phyloP scores from a whole-genome alignment of 306 rosid genomes.

The Pueraria montana region DNA sequence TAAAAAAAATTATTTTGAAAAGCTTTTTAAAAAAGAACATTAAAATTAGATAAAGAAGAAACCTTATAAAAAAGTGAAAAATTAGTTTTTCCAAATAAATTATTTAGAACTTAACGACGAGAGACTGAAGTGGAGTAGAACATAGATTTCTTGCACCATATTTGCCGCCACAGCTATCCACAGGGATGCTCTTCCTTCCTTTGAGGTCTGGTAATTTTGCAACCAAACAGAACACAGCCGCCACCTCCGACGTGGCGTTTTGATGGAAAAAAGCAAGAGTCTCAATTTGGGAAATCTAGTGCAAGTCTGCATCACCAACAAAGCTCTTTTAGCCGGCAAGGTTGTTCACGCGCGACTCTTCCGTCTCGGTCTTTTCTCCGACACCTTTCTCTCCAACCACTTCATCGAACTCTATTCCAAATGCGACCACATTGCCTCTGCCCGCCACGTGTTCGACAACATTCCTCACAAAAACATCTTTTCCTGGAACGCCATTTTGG shows the following conservation, averaged over 20 bases:
- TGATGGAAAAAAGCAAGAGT: slow-evolving; percentile 47
- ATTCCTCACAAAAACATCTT: slow-evolving; percentile 67
- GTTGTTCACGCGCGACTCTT: slow-evolving; percentile 62
- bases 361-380: slow-evolving; percentile 51
- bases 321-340: slow-evolving; percentile 59
- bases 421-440: slow-evolving; percentile 52
- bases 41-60: not conserved
- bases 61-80: too few species aligned
- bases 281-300: slow-evolving; percentile 57
- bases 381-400: slow-evolving; percentile 68
- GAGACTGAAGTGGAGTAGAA: too few species aligned
- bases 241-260: not conserved
- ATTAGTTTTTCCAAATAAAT: too few species aligned
- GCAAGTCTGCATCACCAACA: slow-evolving; percentile 67
- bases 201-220: too few species aligned
- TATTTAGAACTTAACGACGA: too few species aligned
- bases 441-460: slow-evolving; percentile 59
- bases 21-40: not conserved
- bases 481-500: slow-evolving; percentile 76
- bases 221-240: not conserved
- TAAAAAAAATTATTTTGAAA: too few species aligned
- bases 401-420: slow-evolving; percentile 71
- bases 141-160: too few species aligned
- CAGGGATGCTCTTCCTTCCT: too few species aligned
- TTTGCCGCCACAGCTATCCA: too few species aligned